Conservation (phyloP, 2,329 filamentous ascomycete genomes). For the Ilyonectria sp. region DNA sequence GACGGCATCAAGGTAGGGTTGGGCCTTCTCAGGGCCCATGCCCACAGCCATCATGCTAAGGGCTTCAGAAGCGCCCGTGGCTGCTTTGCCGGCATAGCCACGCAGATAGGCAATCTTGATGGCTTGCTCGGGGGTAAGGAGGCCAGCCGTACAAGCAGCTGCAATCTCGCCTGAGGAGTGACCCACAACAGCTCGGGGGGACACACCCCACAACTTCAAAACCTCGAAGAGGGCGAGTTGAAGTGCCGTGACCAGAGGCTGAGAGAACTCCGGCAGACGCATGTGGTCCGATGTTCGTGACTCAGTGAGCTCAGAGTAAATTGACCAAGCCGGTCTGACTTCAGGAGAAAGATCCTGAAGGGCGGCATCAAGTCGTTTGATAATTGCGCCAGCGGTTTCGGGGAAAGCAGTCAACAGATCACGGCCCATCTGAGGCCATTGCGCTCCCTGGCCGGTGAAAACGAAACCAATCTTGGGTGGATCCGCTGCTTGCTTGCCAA, state of each 20-base stretch:
- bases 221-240: slow-evolving; percentile 58
- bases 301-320: slow-evolving; percentile 41
- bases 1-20: slow-evolving; percentile 19
- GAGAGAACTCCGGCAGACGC: slow-evolving; percentile 46
- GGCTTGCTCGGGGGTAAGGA: slow-evolving; percentile 41
- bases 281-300: slow-evolving; percentile 23
- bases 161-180: slow-evolving; percentile 58
- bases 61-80: background rate
- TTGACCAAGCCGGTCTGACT: slow-evolving; percentile 17
- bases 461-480: slow-evolving; percentile 43
- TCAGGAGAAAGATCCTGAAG: slow-evolving; percentile 36
- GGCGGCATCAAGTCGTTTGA: slow-evolving; percentile 38
- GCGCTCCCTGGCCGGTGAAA: slow-evolving; percentile 57
- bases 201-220: slow-evolving; percentile 46
- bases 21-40: slow-evolving; percentile 20
- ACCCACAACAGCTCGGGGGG: slow-evolving; percentile 49
- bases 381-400: slow-evolving; percentile 14
- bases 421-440: slow-evolving; percentile 54
- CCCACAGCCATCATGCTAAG: slow-evolving; percentile 27
- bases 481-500: slow-evolving; percentile 17
- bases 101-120: slow-evolving; percentile 52
- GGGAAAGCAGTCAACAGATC: slow-evolving; percentile 44
- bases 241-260: slow-evolving; percentile 58
- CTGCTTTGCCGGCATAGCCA: slow-evolving; percentile 37
- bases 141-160: slow-evolving; percentile 49